Conservation (phyloP, 2,329 filamentous ascomycete genomes). For the Fusarium neocosmosporiellum region DNA sequence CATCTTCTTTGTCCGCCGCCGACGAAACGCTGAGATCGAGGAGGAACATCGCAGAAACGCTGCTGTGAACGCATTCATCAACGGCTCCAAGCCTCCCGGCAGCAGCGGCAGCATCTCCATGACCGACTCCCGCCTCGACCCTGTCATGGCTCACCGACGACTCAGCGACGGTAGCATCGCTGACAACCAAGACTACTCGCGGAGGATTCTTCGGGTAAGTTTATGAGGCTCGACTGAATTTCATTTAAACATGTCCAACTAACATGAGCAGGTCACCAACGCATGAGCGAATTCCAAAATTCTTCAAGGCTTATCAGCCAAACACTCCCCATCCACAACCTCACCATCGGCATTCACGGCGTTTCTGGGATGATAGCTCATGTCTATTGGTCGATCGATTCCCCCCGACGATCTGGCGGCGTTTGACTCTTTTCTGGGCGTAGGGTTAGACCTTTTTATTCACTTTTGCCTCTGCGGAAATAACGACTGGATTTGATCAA, state of each 20-base stretch:
- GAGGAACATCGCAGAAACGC: conserved; percentile 87
- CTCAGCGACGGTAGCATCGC: conserved; percentile 96
- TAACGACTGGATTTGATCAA: conserved; percentile 47
- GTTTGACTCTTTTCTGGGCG: conserved; percentile 51
- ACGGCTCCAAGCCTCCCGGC: conserved; percentile 69
- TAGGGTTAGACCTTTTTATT: conserved; percentile 49
- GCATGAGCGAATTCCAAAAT: conserved; percentile 56
- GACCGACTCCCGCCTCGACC: conserved; percentile 87
- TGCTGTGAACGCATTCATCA: conserved; percentile 81
- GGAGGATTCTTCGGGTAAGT: conserved; percentile 92
- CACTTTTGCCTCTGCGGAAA: conserved; percentile 43
- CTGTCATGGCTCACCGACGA: conserved; percentile 83
- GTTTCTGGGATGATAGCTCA: conserved; percentile 55
- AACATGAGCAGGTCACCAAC: conserved; percentile 64
- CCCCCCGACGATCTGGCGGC: conserved; percentile 50
- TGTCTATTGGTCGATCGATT: conserved; percentile 50
- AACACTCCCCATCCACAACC: conserved; percentile 14
- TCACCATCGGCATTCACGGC: conserved; percentile 54
- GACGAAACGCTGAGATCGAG: conserved; percentile 80
- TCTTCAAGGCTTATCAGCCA: conserved; percentile 21
- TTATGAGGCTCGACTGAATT: background rate
- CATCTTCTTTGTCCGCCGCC: conserved; percentile 80
- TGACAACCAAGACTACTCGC: conserved; percentile 96
- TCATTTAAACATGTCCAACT: conserved; percentile 5
- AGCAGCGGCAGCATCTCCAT: conserved; percentile 76